Evolutionary conservation across 495 filamentous ascomycete genomes (phyloP).

Genomic region (Trichoderma erinaceum): DNA sequence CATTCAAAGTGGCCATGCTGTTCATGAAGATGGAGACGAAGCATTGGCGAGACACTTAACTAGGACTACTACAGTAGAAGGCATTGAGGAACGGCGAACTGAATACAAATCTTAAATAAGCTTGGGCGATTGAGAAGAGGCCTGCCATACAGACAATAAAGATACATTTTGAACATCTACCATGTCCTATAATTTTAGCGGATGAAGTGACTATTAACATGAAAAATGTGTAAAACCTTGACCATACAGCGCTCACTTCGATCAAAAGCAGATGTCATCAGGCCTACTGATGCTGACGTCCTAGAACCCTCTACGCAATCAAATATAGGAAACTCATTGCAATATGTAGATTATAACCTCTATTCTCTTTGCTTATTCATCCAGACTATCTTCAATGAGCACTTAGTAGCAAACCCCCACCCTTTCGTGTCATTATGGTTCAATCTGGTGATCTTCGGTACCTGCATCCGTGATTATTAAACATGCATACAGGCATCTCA

Average conservation of each 20-base stretch:
- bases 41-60: slow-evolving; percentile 45
- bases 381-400: neutral
- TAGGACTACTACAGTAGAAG: slow-evolving; percentile 18
- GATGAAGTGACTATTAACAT: too few species aligned
- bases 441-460: neutral
- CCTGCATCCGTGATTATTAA: slow-evolving; percentile 5
- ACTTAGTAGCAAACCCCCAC: neutral
- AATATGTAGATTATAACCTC: neutral
- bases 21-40: slow-evolving; percentile 45
- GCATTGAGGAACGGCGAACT: neutral
- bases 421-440: neutral
- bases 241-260: too few species aligned
- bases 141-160: neutral
- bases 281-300: neutral
- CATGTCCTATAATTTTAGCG: too few species aligned
- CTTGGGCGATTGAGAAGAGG: neutral
- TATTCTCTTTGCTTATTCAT: slow-evolving; percentile 8
- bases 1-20: slow-evolving; percentile 41
- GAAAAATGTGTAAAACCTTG: too few species aligned
- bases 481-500: neutral
- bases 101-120: neutral
- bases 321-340: neutral
- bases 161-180: neutral
- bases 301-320: neutral
- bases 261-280: too few species aligned